These are phyloP conservation scores for Periconia macrospinosa DNA, from an alignment of 2,329 filamentous ascomycete genomes.

Conservation along the genomic window DNA sequence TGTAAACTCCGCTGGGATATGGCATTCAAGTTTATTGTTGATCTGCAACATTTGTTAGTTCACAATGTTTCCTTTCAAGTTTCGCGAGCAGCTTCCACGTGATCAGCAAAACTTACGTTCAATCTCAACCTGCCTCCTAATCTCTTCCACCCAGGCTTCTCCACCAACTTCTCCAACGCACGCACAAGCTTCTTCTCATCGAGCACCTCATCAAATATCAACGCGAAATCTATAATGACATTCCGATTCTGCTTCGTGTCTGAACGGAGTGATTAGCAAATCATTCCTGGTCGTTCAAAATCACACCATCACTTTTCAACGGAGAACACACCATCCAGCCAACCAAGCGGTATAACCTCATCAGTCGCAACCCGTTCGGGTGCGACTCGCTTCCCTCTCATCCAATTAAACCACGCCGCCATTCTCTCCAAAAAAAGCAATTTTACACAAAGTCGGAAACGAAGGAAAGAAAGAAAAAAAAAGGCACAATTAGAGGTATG, in stretches of 20 bases:
- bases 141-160: constrained; percentile 51
- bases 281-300: constrained; percentile 2
- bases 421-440: neutral
- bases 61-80: too few species aligned
- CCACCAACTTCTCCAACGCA: constrained; percentile 44
- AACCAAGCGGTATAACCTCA: constrained; percentile 21
- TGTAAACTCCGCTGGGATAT: constrained; percentile 44
- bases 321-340: neutral
- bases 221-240: constrained; percentile 23
- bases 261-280: neutral
- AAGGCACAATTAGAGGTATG: too few species aligned
- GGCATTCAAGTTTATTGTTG: constrained; percentile 42
- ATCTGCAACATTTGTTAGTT: constrained; percentile 16
- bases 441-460: too few species aligned
- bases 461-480: too few species aligned
- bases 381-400: neutral
- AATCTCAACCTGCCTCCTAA: constrained; percentile 49
- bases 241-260: constrained; percentile 10
- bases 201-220: constrained; percentile 53
- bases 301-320: neutral
- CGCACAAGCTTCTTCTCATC: constrained; percentile 44
- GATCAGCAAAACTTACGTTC: constrained; percentile 35
- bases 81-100: neutral
- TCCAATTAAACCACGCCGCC: neutral
- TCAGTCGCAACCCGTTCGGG: constrained; percentile 18